These are phyloP conservation scores for Backusella macrospora DNA, from an alignment of 192 early-diverging fungal genomes.

Conservation along the genomic window DNA sequence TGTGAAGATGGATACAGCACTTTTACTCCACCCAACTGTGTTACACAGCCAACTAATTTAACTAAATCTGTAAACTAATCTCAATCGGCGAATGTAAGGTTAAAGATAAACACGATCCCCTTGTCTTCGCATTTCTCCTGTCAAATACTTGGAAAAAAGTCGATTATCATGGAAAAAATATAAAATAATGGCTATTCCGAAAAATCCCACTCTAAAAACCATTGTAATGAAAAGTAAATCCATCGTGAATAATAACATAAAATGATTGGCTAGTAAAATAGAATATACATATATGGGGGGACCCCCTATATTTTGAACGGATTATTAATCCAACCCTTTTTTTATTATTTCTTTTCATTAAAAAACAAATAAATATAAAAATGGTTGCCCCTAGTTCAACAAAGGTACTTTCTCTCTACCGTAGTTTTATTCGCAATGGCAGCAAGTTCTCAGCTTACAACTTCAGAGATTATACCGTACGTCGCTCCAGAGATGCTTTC, in stretches of 20 bases:
- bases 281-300: not conserved
- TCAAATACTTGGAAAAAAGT: not conserved
- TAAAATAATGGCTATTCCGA: not conserved
- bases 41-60: too few species aligned
- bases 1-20: too few species aligned
- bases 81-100: too few species aligned
- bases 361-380: not conserved
- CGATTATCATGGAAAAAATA: not conserved
- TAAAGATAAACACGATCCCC: not conserved
- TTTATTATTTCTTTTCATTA: conserved; percentile 7
- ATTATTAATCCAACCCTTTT: conserved; percentile 14
- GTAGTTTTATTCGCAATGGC: conserved; percentile 71
- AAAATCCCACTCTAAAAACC: not conserved
- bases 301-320: not conserved
- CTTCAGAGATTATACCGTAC: conserved; percentile 85
- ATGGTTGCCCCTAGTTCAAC: conserved; percentile 45
- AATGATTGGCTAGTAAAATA: not conserved
- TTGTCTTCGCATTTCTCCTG: not conserved
- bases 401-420: conserved; percentile 77
- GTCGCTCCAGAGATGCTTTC: conserved; percentile 82
- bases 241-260: not conserved
- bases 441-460: conserved; percentile 83
- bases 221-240: not conserved
- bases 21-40: too few species aligned
- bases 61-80: too few species aligned